phyloP scores from a whole-genome alignment of 108 stramenopile species.

The Nannochloropsis gaditana region DNA sequence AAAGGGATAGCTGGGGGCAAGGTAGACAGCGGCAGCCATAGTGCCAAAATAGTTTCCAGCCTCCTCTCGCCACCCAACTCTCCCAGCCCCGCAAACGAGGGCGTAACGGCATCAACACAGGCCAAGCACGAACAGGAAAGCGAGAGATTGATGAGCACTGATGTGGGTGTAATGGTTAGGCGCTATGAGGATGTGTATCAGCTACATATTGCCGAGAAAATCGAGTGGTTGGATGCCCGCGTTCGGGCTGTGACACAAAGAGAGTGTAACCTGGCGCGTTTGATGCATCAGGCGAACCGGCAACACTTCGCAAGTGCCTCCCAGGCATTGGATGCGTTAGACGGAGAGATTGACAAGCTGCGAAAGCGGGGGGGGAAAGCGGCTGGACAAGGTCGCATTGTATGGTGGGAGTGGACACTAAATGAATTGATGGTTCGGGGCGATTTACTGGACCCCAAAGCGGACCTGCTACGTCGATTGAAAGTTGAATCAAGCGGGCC shows the following conservation, averaged over 20 bases:
- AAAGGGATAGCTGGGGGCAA: background rate
- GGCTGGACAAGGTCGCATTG: background rate
- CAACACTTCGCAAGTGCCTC: background rate
- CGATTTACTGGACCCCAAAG: background rate
- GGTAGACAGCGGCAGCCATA: background rate
- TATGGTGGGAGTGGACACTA: slow-evolving; percentile 1
- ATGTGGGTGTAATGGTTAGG: background rate
- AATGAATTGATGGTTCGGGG: background rate
- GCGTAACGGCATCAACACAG: background rate
- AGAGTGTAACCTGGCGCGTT: background rate
- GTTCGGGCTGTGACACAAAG: slow-evolving; percentile 6
- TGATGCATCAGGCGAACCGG: background rate
- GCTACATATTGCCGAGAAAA: background rate
- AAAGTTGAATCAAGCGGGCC: background rate
- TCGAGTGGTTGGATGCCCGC: background rate
- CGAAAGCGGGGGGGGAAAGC: background rate
- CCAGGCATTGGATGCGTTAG: background rate
- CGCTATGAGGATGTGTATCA: background rate
- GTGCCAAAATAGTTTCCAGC: no score
- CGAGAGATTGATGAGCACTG: background rate
- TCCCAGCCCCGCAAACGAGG: no score
- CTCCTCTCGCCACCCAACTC: no score
- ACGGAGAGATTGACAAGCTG: background rate
- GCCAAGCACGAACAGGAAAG: background rate
- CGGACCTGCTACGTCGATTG: background rate